Evolutionary conservation across 352 stramenopile genomes (phyloP), one percentile per base, ranked within the genome.

Genomic region (Pythium grandisporangium): DNA sequence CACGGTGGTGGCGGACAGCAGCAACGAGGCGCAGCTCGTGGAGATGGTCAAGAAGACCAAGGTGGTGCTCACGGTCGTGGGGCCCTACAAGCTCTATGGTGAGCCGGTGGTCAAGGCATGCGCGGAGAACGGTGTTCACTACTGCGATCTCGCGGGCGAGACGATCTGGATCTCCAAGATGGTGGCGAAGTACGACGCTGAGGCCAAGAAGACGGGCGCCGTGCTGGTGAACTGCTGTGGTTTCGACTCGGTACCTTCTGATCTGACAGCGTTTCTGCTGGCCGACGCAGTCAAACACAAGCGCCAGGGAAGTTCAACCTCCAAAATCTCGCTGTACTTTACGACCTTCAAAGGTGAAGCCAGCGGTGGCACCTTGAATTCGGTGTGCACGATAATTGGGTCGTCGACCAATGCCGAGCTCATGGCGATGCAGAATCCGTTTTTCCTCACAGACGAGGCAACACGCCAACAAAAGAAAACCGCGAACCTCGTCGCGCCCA

Each of bases 101-200:
- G 67, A 64, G 29, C 47, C 68, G 39, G 66, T 97, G 25, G 72
- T 96, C 17, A 76, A 89, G 41, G 70, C 66, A 30, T 96, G 86
- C 52, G 83, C 76, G 2, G 74, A 88, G 37, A 77, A 84, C 48
- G 87, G 87, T 23, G 84, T 85, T n/a, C 66, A 96, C 64, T 96
- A 96, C 61, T 83, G 66, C 38, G 91, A 97, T 41, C 84, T 96
- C 37, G 96, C 88, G 2, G 88, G 86, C 25, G 91, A 97, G 59
- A 63, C 77, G 16, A 34, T 69, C 16, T 97, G 87, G 86, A 66
- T 94, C 25, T 56, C 82, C 17, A 43, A 75, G 17, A 95, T 96
- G 74, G 84, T 78, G 35, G 33, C 30, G 13, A 73, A 77, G 44
- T 94, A 86, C 45, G 55, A 70, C 24, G 47, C 42, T 0, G 61